A percentile compares a stretch with the other conserved stretches of the same genome.
Evolutionary conservation across 768 basidiomycete species (phyloP).

Genomic region (Lyophyllum decastes): DNA sequence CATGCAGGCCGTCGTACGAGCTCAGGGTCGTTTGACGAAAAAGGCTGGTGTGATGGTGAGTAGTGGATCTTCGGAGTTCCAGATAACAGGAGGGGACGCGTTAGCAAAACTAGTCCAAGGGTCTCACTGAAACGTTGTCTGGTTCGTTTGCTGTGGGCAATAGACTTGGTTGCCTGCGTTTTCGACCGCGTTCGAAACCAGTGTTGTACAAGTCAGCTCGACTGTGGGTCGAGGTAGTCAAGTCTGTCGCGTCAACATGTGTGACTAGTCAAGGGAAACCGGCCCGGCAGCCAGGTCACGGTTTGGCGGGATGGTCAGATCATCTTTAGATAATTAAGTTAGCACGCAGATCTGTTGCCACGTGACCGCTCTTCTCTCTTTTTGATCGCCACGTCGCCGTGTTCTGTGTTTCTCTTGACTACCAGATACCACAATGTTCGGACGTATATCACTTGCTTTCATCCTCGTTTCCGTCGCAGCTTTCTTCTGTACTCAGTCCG

Average conservation of each 20-base stretch:
- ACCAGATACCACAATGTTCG: constrained; percentile 49
- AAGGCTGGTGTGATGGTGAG: constrained; percentile 76
- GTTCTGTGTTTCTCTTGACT: neutral
- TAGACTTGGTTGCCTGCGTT: too few species aligned
- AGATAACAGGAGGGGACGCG: constrained; percentile 65
- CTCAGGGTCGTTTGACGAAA: constrained; percentile 80
- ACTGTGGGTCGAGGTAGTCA: too few species aligned
- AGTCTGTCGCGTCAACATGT: too few species aligned
- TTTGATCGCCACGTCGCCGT: constrained; percentile 3
- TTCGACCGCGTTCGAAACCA: too few species aligned
- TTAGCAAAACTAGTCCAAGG: constrained; percentile 59
- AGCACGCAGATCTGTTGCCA: neutral
- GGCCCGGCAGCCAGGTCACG: too few species aligned
- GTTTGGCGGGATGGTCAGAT: too few species aligned
- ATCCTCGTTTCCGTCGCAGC: constrained; percentile 64
- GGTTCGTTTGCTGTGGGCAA: too few species aligned
- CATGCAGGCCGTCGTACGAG: constrained; percentile 85
- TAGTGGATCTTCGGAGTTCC: constrained; percentile 74
- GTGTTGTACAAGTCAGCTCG: too few species aligned
- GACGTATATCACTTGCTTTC: constrained; percentile 61
- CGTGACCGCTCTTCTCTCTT: constrained; percentile 3
- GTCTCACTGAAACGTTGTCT: constrained; percentile 1
- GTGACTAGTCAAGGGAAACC: too few species aligned
- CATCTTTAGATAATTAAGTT: too few species aligned
- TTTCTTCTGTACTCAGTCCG: constrained; percentile 70